phyloP scores from a whole-genome alignment of 345 rosid genomes.

The Bruguiera sexangula region DNA sequence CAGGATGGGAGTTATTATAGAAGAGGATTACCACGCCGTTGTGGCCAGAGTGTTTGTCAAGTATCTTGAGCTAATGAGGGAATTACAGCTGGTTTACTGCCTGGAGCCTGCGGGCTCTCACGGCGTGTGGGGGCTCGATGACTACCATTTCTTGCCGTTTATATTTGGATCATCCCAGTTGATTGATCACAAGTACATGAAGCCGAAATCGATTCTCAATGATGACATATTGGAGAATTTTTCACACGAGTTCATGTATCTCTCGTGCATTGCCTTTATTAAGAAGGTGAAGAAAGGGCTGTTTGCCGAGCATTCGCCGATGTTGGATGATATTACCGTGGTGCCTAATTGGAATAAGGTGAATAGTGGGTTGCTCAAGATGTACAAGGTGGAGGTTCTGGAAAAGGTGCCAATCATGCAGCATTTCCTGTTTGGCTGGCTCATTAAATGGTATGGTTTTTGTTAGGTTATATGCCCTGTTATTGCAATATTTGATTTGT shows the following conservation, averaged over 20 bases:
- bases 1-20: constrained; percentile 61
- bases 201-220: constrained; percentile 87
- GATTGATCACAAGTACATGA: constrained; percentile 91
- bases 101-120: constrained; percentile 97
- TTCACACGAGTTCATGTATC: constrained; percentile 68
- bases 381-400: constrained; percentile 93
- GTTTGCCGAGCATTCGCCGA: constrained; percentile 83
- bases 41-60: constrained; percentile 74
- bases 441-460: constrained; percentile 67
- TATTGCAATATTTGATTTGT: too few relatives aligned
- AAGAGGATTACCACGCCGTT: constrained; percentile 80
- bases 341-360: constrained; percentile 95
- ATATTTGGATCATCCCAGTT: constrained; percentile 89
- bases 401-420: constrained; percentile 97
- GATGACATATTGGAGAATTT: constrained; percentile 87
- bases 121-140: constrained; percentile 99
- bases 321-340: constrained; percentile 93
- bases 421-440: constrained; percentile 91
- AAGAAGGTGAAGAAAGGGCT: constrained; percentile 89
- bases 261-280: constrained; percentile 72
- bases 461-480: not conserved
- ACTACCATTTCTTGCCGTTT: constrained; percentile 92
- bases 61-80: constrained; percentile 78
- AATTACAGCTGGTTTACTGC: constrained; percentile 67
- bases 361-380: constrained; percentile 87